Base-by-base conservation (phyloP, 129 eudicot species). In the Cynara cardunculus region DNA sequence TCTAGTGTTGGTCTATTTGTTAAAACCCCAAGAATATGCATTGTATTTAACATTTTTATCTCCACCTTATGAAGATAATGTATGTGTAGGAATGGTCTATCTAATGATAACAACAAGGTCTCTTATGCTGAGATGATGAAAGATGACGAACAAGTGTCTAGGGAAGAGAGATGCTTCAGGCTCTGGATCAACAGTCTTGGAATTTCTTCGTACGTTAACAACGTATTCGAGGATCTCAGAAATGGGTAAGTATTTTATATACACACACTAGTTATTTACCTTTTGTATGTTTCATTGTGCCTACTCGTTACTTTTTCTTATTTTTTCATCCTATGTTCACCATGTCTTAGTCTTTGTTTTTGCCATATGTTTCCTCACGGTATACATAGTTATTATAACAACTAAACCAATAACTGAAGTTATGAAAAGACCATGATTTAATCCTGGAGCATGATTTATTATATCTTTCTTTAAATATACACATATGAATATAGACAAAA, bases 51-150 rank as follows among this genome's bases (percentile, higher is more conserved):
- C 68, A 7, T 61, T 61, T 61, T 13, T 44, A 21, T 76, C 64
- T 76, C 69, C 5, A 69, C 70, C 65, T 83, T 77, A 82, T 26
- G 53, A 35, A 56, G 18, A 69, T 76, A 34, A 24, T 25, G 18
- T 71, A 82, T n/a, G 12, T 83, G 78, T 39, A 95, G 99, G 93
- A 95, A 80, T 85, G 99, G 99, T 32, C 87, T 95, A 84, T 89
- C 99, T 5, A 86, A 92, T 28, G 99, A 92, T 84, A 89, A 82
- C 83, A 89, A 87, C 81, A 95, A 95, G 83, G 70, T 90, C 28
- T 89, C 96, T 49, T 91, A 92, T 87, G 99, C 97, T 13, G 99
- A 92, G 89, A 95, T 95, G 97, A 95, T 92, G 96, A 81, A 87
- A 7, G 99, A 95, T 78, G 99, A 95, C 75, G 99, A 87, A 62